Percentiles rank a stretch among this genome's conserved stretches.
Conservation (phyloP, 495 filamentous ascomycete genomes). For the Penicillium atrosanguineum region DNA sequence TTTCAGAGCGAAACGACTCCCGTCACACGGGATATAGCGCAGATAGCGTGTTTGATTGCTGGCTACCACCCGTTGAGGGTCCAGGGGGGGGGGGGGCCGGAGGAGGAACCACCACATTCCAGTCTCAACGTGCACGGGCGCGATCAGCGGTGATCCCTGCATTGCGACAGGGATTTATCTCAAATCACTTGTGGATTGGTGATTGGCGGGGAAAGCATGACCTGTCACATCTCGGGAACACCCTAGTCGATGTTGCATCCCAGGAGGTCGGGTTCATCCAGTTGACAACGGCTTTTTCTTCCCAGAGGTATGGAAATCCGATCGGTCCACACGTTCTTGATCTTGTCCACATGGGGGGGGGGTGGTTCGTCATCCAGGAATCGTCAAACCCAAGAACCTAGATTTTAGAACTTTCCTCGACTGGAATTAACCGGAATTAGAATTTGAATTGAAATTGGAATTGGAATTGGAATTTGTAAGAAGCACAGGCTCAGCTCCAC, state of each 20-base stretch:
- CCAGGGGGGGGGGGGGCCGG: not conserved
- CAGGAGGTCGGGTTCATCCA: conserved; percentile 22
- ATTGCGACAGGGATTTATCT: conserved; percentile 37
- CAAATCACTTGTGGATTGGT: conserved; percentile 37
- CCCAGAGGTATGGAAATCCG: conserved; percentile 24
- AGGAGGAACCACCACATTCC: conserved; percentile 1
- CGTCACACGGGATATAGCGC: not conserved
- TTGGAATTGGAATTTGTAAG: too few species aligned
- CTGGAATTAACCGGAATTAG: too few species aligned
- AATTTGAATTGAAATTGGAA: too few species aligned
- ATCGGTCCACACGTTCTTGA: conserved; percentile 25
- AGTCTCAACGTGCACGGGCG: conserved; percentile 22
- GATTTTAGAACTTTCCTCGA: too few species aligned
- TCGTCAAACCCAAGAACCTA: not conserved
- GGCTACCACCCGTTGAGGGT: not conserved
- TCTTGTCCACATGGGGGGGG: conserved; percentile 18
- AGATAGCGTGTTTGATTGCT: not conserved
- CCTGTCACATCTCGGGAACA: conserved; percentile 21
- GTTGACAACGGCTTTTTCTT: conserved; percentile 25
- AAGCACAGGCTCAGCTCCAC: not conserved
- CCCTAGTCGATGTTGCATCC: conserved; percentile 28
- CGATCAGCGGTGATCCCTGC: conserved; percentile 32
- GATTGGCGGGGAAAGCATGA: conserved; percentile 32
- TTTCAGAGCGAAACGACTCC: not conserved
- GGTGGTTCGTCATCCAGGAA: not conserved